Evolutionary conservation across 257 asterid genomes (phyloP), one percentile per base, ranked within the genome.

Genomic region (Nicotiana obtusifolia): DNA sequence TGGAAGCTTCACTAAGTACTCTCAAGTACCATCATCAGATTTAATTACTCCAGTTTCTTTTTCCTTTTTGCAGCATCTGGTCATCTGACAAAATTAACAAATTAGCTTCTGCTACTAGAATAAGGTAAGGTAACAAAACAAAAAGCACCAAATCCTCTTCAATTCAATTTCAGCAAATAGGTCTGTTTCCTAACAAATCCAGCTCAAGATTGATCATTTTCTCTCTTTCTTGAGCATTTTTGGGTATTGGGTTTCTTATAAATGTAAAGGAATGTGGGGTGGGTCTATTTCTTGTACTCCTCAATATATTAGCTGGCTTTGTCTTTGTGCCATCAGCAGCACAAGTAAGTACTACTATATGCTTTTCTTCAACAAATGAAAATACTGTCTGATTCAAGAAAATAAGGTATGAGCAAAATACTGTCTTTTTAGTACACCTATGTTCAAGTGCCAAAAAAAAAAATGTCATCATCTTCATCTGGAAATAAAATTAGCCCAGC

Each of bases 401-500:
- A 81, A 77, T 9, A 41, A 80, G 62, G 65, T 66, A 37, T 77
- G 76, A 37, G 54, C 26, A 65, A 65, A 85, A 80, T 78, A 64
- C 35, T 86, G 87, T 78, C 81, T 81, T 66, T 83, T 84, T 86
- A 86, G 80, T 83, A 28, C 28, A 26, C 47, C 49, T 64, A 80
- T 84, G 86, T 30, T 61, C 61, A 47, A 54, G 59, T 76, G 82
- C 81, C 28, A 33, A 85, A 82, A 81, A 4, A 33, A 3, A 49
- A 35, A 14, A 52, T 52, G 57, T 13, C 83, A 10, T 11, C 80
- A 81, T 88, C 94, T 30, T 80, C 93, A 22, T 90, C 91, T 71
- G 95, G 98, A 52, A 84, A 82, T 81, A 90, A 83, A 90, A 82
- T 89, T 49, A 95, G 97, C 82, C 94, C 97, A 7, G 73, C 87